Evolutionary conservation across 345 rosid genomes (phyloP).

Genomic region (Eutrema heterophyllum): DNA sequence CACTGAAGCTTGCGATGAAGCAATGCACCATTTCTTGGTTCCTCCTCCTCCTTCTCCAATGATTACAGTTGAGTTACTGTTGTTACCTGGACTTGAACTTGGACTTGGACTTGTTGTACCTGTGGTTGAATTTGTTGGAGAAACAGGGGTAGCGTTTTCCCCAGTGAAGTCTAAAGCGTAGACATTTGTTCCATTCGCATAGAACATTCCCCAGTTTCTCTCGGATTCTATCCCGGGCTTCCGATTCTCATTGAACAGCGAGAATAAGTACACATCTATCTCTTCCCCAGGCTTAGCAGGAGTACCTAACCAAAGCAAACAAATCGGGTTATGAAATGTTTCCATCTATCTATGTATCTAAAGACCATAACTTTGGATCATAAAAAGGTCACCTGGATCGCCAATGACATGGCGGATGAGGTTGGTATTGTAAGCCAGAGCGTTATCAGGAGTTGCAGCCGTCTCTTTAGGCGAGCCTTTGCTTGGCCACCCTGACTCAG

Average conservation of each 20-base stretch:
- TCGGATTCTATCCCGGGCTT: constrained; percentile 85
- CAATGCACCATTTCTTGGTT: constrained; percentile 69
- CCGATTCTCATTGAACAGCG: constrained; percentile 84
- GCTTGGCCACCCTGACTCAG: constrained; percentile 94
- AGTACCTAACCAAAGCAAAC: constrained; percentile 37
- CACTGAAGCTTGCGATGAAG: constrained; percentile 67
- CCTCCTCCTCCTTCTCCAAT: constrained; percentile 25
- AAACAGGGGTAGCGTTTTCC: constrained; percentile 38
- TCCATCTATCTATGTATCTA: not conserved
- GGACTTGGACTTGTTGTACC: constrained; percentile 45
- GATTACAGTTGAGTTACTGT: constrained; percentile 10
- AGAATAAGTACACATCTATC: constrained; percentile 79
- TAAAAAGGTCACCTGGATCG: constrained; percentile 42
- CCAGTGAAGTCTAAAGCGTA: constrained; percentile 81
- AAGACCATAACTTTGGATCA: not conserved
- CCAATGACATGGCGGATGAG: constrained; percentile 76
- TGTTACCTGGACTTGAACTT: constrained; percentile 18
- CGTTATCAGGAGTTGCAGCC: constrained; percentile 89
- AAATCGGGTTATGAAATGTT: not conserved
- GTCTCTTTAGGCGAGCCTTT: constrained; percentile 79
- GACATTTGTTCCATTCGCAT: constrained; percentile 70
- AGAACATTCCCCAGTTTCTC: constrained; percentile 89
- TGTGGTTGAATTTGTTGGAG: constrained; percentile 40
- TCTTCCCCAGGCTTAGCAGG: constrained; percentile 81
- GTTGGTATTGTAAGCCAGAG: constrained; percentile 66